Evolutionary conservation across 306 rosid genomes (phyloP).

Genomic region (Nissolia schottii): DNA sequence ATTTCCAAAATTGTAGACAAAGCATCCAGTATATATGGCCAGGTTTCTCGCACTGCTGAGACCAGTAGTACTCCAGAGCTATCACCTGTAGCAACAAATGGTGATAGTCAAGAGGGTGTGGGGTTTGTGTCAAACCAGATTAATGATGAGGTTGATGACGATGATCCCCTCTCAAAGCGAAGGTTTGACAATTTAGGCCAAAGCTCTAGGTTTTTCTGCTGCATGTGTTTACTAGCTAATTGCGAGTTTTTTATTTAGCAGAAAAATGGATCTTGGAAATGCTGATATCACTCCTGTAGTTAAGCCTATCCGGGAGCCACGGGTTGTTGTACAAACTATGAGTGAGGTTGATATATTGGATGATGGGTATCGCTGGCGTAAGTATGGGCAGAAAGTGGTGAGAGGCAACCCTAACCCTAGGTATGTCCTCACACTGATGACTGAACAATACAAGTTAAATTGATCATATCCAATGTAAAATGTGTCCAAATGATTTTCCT

Average conservation of each 20-base stretch:
- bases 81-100: conserved; percentile 55
- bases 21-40: conserved; percentile 55
- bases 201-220: conserved; percentile 14
- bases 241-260: conserved; percentile 34
- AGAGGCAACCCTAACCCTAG: conserved; percentile 99
- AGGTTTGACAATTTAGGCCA: conserved; percentile 50
- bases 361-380: conserved; percentile 99
- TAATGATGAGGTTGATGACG: conserved; percentile 77
- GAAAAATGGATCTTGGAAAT: conserved; percentile 76
- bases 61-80: conserved; percentile 64
- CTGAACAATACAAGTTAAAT: conserved; percentile 3
- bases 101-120: conserved; percentile 54
- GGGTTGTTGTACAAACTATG: conserved; percentile 95
- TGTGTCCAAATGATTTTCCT: not conserved
- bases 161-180: conserved; percentile 80
- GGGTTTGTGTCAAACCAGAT: conserved; percentile 47
- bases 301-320: conserved; percentile 95
- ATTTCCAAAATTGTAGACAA: conserved; percentile 47
- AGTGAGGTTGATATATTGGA: conserved; percentile 99
- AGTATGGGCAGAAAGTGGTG: conserved; percentile 99
- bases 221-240: conserved; percentile 22
- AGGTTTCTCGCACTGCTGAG: conserved; percentile 47
- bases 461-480: conserved; percentile 13
- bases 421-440: conserved; percentile 37
- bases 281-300: conserved; percentile 71